Base-by-base conservation (phyloP, 495 filamentous ascomycete species). In the Penicillium robsamsonii region DNA sequence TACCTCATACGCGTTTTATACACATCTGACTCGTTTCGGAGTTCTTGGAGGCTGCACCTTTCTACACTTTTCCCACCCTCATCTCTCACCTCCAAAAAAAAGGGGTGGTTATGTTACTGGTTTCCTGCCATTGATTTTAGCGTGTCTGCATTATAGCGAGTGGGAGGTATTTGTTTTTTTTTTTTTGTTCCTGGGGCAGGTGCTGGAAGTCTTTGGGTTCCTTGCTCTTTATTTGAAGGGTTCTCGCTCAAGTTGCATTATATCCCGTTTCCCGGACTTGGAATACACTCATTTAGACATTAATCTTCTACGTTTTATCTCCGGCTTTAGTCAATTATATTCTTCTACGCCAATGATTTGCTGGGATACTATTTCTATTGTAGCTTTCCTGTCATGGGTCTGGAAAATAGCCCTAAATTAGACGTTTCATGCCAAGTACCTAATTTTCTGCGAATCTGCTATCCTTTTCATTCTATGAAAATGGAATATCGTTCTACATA, bases 111-210 rank as follows among this genome's bases (percentile, higher is more conserved):
- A 1, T 45, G 15, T 13, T 53, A 13, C 17, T 53, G 44, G 40
- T 43, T 45, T 31, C n/a, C 37, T 25, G 13, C 13, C 18, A 45
- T 53, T 30, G 20, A n/a, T 22, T 40, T 40, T 51, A 51, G 58
- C 53, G 58, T 56, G 5, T 56, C 17, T 57, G 54, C 53, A 57
- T 57, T 54, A 40, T 31, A 56, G 53, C 46, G 40, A 44, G 5
- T 45, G 57, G 52, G n/a, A 30, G 18, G 31, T 46, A 17, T 35
- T 42, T 18, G 22, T 8, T 52, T 22, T 27, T 27, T 27, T 3
- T 27, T 27, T 27, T 41, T 31, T 45, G 22, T 46, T 53, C 8
- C 41, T 55, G 52, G 33, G 31, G 43, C 22, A 24, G 18, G 38
- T n/a, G n/a, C n/a, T 4, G 37, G n/a, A 5, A n/a, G 46, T 55